Percentiles rank a stretch among this genome's conserved stretches.
Evolutionary conservation across 2,329 filamentous ascomycete species (phyloP).

Genomic region (Apiospora rasikravindrae): DNA sequence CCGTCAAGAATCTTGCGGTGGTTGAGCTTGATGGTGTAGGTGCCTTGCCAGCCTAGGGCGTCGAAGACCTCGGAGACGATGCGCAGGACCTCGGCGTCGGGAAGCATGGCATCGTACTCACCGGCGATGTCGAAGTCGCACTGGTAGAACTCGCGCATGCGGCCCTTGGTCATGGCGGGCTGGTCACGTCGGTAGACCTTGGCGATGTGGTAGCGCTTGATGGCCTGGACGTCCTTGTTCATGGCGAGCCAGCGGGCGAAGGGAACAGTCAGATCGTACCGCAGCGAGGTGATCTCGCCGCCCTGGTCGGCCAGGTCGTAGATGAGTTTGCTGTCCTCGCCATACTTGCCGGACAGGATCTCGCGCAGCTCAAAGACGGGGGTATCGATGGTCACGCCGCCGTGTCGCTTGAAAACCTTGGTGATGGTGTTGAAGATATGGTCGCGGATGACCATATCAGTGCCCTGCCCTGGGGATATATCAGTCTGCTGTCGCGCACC

Average conservation of each 20-base stretch:
- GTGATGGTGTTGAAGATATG: constrained; percentile 69
- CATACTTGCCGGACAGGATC: constrained; percentile 68
- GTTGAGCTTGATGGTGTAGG: constrained; percentile 79
- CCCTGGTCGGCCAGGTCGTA: constrained; percentile 86
- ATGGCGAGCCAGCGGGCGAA: constrained; percentile 81
- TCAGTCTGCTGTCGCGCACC: not conserved
- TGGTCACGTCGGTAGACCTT: constrained; percentile 83
- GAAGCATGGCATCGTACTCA: constrained; percentile 73
- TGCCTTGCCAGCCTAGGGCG: constrained; percentile 68
- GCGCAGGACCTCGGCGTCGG: constrained; percentile 74
- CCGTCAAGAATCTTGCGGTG: constrained; percentile 81
- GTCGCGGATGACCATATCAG: constrained; percentile 80
- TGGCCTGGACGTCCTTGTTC: constrained; percentile 70
- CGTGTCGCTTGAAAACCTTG: constrained; percentile 63
- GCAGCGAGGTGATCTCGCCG: constrained; percentile 79
- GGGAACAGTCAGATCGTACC: constrained; percentile 82
- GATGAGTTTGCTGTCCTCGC: constrained; percentile 60
- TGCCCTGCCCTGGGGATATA: constrained; percentile 63
- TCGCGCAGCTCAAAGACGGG: constrained; percentile 77
- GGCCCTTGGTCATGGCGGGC: constrained; percentile 76
- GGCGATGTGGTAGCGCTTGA: constrained; percentile 80
- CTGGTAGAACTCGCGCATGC: constrained; percentile 82
- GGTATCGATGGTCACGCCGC: constrained; percentile 72
- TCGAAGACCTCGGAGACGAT: constrained; percentile 77
- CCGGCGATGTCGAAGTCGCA: constrained; percentile 83